Evolutionary conservation across 2,329 filamentous ascomycete species (phyloP), one percentile per base, ranked within the genome.

Genomic region (Neonectria neomacrospora): DNA sequence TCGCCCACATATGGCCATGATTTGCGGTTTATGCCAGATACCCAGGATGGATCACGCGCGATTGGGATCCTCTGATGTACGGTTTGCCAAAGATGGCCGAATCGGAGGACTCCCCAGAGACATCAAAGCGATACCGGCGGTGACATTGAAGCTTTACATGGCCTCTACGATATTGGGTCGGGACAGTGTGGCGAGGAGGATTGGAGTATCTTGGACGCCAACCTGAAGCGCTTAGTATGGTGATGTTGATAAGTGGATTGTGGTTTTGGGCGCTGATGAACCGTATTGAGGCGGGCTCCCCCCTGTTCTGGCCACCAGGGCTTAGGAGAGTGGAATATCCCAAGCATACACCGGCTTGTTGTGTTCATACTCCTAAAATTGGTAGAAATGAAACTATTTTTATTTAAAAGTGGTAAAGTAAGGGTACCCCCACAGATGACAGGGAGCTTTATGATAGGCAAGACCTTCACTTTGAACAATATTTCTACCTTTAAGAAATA

Each of bases 41-140:
- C 44, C 62, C 63, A 14, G 42, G 52, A 6, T 65, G 54, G 58
- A 61, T 67, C 23, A 67, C 65, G 12, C 62, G 62, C 22, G 65
- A 65, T 28, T 67, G 62, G 65, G 62, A 67, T 48, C 63, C 63
- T 37, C 55, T 67, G 11, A 61, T 65, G 58, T 67, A 65, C 14
- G 65, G 63, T 16, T 67, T 56, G 62, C 59, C 62, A 14, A 42
- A 61, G 37, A 52, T 56, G 34, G 5, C 59, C 1, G 59, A 65
- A 37, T 41, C 32, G 6, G 63, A 67, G 37, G 59, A 67, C 48
- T 63, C 65, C 9, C 65, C 62, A 28, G 32, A 65, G 41, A 22
- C 41, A 42, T 23, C 63, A 26, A 20, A 45, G 42, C 42, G 20
- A 20, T 45, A 45, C 42, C 42, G 60, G 30, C 22, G 34, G 18